Conservation (phyloP, 202 grass and related monocot genomes). For the Bolboschoenoplectus hybrid region DNA sequence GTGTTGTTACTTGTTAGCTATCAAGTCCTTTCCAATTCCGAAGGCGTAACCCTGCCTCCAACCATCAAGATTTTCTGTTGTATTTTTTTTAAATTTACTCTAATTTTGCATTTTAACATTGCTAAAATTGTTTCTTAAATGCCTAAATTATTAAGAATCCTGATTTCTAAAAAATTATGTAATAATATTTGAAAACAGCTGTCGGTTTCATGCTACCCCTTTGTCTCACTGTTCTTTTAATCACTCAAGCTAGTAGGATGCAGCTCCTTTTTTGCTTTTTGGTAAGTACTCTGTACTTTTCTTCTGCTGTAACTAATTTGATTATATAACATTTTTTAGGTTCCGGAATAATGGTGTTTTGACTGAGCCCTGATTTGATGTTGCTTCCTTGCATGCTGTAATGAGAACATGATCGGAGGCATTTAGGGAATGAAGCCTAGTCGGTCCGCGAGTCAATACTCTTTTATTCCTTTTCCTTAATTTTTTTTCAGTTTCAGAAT, state of each 20-base stretch:
- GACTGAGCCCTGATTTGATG: conserved; percentile 30
- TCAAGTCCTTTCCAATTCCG: not conserved
- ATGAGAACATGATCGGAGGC: conserved; percentile 44
- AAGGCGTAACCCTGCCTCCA: not conserved
- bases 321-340: conserved; percentile 39
- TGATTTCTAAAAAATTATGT: not conserved
- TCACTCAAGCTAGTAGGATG: not conserved
- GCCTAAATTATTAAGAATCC: not conserved
- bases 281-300: not conserved
- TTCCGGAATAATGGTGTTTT: not conserved
- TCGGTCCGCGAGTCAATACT: conserved; percentile 83
- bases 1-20: not conserved
- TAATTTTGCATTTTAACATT: conserved; percentile 2
- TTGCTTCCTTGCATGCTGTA: conserved; percentile 41
- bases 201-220: not conserved
- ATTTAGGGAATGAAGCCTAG: conserved; percentile 76
- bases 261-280: not conserved
- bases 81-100: not conserved
- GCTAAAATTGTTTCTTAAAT: not conserved
- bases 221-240: not conserved
- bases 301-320: not conserved
- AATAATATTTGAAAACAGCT: not conserved
- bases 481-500: conserved; percentile 33
- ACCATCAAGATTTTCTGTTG: not conserved
- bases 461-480: conserved; percentile 45